phyloP scores from a whole-genome alignment of 257 asterid genomes.

The Haberlea rhodopensis region DNA sequence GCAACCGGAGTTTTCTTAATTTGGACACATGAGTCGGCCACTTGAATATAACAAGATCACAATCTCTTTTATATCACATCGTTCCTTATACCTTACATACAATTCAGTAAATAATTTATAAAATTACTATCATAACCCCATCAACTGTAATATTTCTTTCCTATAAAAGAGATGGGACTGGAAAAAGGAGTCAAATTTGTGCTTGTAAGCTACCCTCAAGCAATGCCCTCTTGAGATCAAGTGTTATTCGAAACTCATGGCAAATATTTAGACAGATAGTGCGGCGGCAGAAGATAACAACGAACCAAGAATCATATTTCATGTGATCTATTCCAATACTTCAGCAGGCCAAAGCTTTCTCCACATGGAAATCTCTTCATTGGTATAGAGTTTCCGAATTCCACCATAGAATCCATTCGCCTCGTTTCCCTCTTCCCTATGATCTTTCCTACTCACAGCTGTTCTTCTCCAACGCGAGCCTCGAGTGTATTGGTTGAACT shows the following conservation, averaged over 20 bases:
- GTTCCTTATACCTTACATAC: too few species aligned
- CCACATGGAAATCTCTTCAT: constrained; percentile 64
- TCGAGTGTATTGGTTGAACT: constrained; percentile 75
- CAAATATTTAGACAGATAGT: neutral
- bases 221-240: neutral
- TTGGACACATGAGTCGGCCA: too few species aligned
- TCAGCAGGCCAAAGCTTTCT: constrained; percentile 64
- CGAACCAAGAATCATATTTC: neutral
- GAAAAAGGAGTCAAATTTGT: neutral
- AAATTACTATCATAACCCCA: neutral
- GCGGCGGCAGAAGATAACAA: neutral
- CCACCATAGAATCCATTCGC: constrained; percentile 80
- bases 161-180: too few species aligned
- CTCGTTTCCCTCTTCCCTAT: constrained; percentile 74
- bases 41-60: too few species aligned
- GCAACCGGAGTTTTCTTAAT: too few species aligned
- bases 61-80: neutral
- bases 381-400: constrained; percentile 44
- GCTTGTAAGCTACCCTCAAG: constrained; percentile 7
- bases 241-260: neutral
- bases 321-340: constrained; percentile 53
- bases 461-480: constrained; percentile 83
- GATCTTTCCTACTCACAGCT: constrained; percentile 55
- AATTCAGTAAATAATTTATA: too few species aligned
- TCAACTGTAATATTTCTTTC: neutral